Percentiles rank a stretch among this genome's conserved stretches.
These are phyloP conservation scores for Verticillium nubilum DNA, from an alignment of 2,329 filamentous ascomycete species.

Conservation along the genomic window DNA sequence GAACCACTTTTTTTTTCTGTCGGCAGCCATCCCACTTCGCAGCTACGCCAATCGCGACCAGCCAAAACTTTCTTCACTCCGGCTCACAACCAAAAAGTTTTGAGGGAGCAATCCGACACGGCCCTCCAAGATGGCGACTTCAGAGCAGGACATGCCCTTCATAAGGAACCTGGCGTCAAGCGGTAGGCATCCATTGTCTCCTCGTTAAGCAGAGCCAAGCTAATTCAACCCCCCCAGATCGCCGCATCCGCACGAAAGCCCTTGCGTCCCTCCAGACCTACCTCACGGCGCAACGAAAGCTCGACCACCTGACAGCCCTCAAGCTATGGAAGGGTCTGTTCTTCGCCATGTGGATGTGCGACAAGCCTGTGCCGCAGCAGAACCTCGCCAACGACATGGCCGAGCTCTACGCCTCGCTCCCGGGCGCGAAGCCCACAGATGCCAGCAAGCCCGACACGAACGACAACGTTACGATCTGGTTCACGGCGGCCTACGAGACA, in stretches of 20 bases:
- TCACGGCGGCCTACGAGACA: constrained; percentile 45
- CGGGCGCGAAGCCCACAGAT: neutral
- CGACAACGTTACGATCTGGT: constrained; percentile 13
- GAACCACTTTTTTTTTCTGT: constrained; percentile 12
- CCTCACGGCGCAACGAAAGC: constrained; percentile 56
- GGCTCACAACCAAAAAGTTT: neutral
- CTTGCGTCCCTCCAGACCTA: constrained; percentile 73
- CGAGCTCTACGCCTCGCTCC: constrained; percentile 38
- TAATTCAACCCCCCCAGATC: constrained; percentile 47
- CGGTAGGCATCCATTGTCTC: constrained; percentile 44
- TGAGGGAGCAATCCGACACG: neutral
- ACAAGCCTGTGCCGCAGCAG: constrained; percentile 84
- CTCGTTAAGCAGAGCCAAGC: neutral
- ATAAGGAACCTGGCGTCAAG: constrained; percentile 80
- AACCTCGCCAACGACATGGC: constrained; percentile 74
- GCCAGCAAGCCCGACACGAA: neutral
- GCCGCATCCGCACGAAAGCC: constrained; percentile 70
- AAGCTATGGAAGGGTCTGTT: constrained; percentile 96
- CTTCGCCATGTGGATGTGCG: constrained; percentile 91
- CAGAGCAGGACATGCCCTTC: constrained; percentile 59
- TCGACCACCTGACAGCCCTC: constrained; percentile 66
- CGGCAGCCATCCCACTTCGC: constrained; percentile 2
- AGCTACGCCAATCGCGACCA: neutral
- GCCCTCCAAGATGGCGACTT: constrained; percentile 28
- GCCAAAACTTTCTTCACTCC: neutral